Percentiles rank a stretch among this genome's conserved stretches.
Evolutionary conservation across 2,329 filamentous ascomycete genomes (phyloP).

Genomic region (Kalaharituber pfeilii): DNA sequence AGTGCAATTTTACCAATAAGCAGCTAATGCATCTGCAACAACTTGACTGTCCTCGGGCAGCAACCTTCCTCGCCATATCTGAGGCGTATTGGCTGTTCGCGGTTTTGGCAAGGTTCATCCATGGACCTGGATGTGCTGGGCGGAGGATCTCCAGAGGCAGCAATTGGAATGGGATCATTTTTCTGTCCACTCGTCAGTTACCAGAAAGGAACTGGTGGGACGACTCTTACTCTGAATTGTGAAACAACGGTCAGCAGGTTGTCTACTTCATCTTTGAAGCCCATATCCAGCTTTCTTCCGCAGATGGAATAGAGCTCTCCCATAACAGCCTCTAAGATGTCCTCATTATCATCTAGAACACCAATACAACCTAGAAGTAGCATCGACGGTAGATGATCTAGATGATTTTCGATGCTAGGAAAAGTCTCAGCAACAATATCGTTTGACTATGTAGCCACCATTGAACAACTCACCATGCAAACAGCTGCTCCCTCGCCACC

Average conservation of each 20-base stretch:
- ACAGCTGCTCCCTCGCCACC: slow-evolving; percentile 61
- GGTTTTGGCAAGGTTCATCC: slow-evolving; percentile 53
- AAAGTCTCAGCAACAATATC: too few relatives aligned
- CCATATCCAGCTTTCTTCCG: slow-evolving; percentile 44
- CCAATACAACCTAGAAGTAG: slow-evolving; percentile 71
- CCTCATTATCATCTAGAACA: slow-evolving; percentile 59
- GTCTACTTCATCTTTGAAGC: slow-evolving; percentile 52
- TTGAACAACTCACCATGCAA: slow-evolving; percentile 31
- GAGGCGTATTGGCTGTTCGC: slow-evolving; percentile 38
- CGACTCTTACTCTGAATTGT: too few relatives aligned
- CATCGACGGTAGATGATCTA: slow-evolving; percentile 62
- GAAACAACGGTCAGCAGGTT: slow-evolving; percentile 62
- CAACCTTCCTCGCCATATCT: slow-evolving; percentile 69
- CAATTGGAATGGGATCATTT: slow-evolving; percentile 28
- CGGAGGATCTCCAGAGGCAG: slow-evolving; percentile 50
- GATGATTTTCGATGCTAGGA: slow-evolving; percentile 53
- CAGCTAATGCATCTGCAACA: slow-evolving; percentile 52
- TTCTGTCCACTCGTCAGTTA: too few relatives aligned
- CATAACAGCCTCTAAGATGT: slow-evolving; percentile 62
- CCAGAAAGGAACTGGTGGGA: too few relatives aligned
- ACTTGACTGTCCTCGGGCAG: slow-evolving; percentile 42
- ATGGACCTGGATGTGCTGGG: slow-evolving; percentile 62
- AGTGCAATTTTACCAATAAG: slow-evolving; percentile 53
- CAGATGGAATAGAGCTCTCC: slow-evolving; percentile 59
- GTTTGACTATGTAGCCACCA: too few relatives aligned